Conservation (phyloP, 2,329 filamentous ascomycete species). For the Colletotrichum sp. region DNA sequence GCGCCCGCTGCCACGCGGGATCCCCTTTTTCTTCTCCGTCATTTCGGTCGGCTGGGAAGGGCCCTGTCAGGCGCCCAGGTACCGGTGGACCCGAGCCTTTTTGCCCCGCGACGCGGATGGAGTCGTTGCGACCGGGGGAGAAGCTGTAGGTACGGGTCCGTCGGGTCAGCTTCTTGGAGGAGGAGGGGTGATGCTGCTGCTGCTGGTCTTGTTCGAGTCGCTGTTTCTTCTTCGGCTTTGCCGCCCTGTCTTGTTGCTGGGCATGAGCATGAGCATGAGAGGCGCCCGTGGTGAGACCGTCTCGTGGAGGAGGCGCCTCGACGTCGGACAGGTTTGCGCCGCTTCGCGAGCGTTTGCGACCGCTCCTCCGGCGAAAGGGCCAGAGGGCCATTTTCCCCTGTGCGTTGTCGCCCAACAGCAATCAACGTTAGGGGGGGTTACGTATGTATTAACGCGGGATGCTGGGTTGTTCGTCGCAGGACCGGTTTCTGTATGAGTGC, state of each 20-base stretch:
- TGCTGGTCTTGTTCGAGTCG: constrained; percentile 45
- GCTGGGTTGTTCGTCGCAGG: constrained; percentile 2
- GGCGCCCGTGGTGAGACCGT: constrained; percentile 30
- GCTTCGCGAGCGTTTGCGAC: constrained; percentile 61
- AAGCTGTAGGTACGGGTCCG: constrained; percentile 63
- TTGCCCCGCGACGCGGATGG: constrained; percentile 44
- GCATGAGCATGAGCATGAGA: not conserved
- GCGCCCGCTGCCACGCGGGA: constrained; percentile 35
- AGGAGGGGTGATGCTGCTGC: constrained; percentile 34
- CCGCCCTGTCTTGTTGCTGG: constrained; percentile 8
- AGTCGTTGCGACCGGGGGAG: constrained; percentile 63
- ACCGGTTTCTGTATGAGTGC: not conserved
- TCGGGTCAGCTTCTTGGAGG: constrained; percentile 53
- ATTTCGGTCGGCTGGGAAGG: constrained; percentile 20
- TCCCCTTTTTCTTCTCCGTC: constrained; percentile 21
- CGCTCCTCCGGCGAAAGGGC: constrained; percentile 79
- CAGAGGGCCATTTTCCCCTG: constrained; percentile 71
- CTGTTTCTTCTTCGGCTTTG: constrained; percentile 40
- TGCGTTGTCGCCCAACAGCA: not conserved
- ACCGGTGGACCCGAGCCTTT: constrained; percentile 16
- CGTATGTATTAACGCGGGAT: not conserved
- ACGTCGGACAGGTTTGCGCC: constrained; percentile 59
- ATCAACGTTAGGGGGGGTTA: not conserved
- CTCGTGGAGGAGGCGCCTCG: constrained; percentile 45
- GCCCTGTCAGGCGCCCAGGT: constrained; percentile 15